Conservation (phyloP, 345 rosid genomes). For the Limnanthes douglasii region DNA sequence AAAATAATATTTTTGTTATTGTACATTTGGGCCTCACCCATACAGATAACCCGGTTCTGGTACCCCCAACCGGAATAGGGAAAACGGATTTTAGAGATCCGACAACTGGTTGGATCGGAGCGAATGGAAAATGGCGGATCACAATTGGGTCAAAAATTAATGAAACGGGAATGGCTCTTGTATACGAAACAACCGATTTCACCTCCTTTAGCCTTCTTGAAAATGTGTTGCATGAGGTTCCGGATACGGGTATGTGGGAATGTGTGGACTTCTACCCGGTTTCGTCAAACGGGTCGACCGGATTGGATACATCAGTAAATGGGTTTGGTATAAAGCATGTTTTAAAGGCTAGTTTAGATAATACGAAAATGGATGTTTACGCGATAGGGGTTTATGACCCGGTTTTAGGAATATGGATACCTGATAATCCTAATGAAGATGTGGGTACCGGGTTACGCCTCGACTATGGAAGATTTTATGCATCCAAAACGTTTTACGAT, state of each 20-base stretch:
- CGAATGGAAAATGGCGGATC: conserved; percentile 73
- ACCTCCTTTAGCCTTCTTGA: conserved; percentile 21
- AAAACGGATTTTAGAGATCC: conserved; percentile 83
- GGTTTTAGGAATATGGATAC: conserved; percentile 11
- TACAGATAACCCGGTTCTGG: conserved; percentile 72
- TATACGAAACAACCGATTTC: conserved; percentile 75
- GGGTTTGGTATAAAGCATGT: conserved; percentile 15
- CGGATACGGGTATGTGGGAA: conserved; percentile 93
- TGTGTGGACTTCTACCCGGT: conserved; percentile 85
- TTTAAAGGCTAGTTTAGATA: conserved; percentile 18
- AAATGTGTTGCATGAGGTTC: conserved; percentile 41
- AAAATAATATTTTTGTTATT: no score
- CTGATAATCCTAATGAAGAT: conserved; percentile 11
- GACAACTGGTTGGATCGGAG: conserved; percentile 82
- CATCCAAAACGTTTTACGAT: conserved; percentile 21
- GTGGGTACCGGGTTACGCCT: conserved; percentile 11
- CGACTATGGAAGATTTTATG: conserved; percentile 17
- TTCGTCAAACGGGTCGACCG: conserved; percentile 34
- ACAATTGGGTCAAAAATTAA: conserved; percentile 58
- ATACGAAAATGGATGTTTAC: conserved; percentile 14
- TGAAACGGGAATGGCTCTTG: conserved; percentile 47
- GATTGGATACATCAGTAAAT: conserved; percentile 28
- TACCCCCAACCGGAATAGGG: conserved; percentile 51
- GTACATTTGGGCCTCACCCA: no score
- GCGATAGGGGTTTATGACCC: conserved; percentile 14